Evolutionary conservation across 169 alveolate genomes (phyloP).

Genomic region (Amoebophrya sp.): DNA sequence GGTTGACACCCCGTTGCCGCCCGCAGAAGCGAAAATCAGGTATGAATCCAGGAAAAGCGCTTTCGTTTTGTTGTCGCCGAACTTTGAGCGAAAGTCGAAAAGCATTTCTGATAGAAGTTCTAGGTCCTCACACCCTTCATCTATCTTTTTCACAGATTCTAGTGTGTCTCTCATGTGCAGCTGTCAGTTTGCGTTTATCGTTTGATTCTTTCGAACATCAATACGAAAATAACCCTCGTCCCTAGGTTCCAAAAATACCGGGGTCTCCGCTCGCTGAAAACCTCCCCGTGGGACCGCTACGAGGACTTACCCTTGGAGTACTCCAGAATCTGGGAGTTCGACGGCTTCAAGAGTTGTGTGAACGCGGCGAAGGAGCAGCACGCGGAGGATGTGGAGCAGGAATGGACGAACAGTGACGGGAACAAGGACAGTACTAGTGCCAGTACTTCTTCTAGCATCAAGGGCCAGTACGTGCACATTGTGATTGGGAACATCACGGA

Average conservation of each 20-base stretch:
- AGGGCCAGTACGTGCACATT: not conserved
- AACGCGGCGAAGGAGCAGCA: not conserved
- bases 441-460: too few species aligned
- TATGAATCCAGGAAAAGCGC: not conserved
- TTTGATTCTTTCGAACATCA: slow-evolving; percentile 18
- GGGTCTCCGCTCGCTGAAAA: slow-evolving; percentile 53
- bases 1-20: slow-evolving; percentile 39
- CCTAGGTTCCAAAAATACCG: slow-evolving; percentile 57
- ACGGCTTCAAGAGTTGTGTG: slow-evolving; percentile 32
- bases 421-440: too few species aligned
- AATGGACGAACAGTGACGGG: not conserved
- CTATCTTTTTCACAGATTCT: not conserved
- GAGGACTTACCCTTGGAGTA: slow-evolving; percentile 54
- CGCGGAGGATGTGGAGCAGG: not conserved
- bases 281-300: slow-evolving; percentile 52
- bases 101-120: not conserved
- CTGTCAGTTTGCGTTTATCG: not conserved
- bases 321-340: slow-evolving; percentile 53
- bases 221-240: not conserved
- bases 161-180: not conserved
- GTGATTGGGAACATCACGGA: not conserved
- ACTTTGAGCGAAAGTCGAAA: not conserved
- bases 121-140: not conserved
- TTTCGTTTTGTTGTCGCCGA: too few species aligned
- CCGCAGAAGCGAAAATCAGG: not conserved